Evolutionary conservation across 495 filamentous ascomycete species (phyloP), one percentile per base, ranked within the genome.

Genomic region (Pyrenula aspistea): DNA sequence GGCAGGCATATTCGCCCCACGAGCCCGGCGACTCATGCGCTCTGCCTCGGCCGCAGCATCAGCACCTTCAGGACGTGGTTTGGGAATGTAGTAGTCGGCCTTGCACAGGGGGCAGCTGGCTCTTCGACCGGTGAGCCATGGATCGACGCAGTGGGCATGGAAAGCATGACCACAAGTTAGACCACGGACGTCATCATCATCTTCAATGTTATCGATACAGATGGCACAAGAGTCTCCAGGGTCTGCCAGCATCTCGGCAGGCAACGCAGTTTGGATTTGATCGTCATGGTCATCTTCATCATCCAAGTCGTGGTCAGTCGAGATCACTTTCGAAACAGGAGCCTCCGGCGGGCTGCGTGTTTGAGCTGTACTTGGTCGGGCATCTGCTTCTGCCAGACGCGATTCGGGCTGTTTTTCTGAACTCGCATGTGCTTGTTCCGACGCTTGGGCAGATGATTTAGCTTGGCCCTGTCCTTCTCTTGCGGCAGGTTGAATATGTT

Each of bases 61-160:
- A 60, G 73, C 77, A 15, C 69, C 75, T 57, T 84, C 81, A 36
- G 77, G 65, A 21, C 87, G 86, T 20, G 88, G 87, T 65, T 95
- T 95, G 0, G 91, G 90, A 36, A 88, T 82, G 67, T 94, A 97
- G 69, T 96, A 98, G 60, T 96, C 91, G 19, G 89, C 85, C 72
- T 99, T 99, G 75, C 93, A 97, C 50, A 97, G 81, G 53, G 94
- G 94, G 68, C 94, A 99, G 69, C 93, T 95, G 12, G 93, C 94
- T 58, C 91, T 83, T 59, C 93, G 78, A 62, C 83, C 88, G 1
- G 93, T 98, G 55, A 98, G 74, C 93, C 93, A 98, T 11, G 94
- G 93, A 63, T 99, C 93, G 20, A 99, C 79, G 69, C 93, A 99
- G 22, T 80, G 81, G 51, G 88, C 87, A 70, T 99, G 93, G 77